Base-by-base conservation (phyloP, 495 filamentous ascomycete species). In the Entonaema liquescens region DNA sequence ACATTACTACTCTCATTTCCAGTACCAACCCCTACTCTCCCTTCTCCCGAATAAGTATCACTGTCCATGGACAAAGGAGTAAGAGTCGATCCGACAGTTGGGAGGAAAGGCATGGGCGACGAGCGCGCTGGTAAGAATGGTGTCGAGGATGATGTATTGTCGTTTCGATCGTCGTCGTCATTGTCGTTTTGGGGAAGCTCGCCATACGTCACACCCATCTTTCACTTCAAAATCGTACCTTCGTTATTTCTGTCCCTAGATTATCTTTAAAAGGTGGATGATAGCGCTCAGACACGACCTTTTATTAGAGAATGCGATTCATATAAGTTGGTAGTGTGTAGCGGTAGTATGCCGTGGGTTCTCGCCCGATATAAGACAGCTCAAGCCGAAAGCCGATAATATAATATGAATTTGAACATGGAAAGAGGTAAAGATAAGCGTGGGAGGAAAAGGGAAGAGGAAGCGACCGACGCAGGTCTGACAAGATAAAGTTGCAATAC, bases 11-110 rank as follows among this genome's bases (percentile, higher is more conserved):
- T 25, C 36, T 54, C 63, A 17, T 21, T 64, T 38, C 56, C 68
- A 28, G 29, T 42, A 26, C 55, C 56, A 31, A 21, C 36, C 5
- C 35, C 44, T 47, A 57, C 25, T 35, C 40, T 31, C 5, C 40
- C 38, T 36, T 53, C 25, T 35, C 40, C 40, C n/a, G 62, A 58
- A 52, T 78, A 79, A 13, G 78, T 71, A 44, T 79, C 71, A 64
- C 74, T 77, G 63, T 79, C 76, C 78, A 83, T 79, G 11, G 82
- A 83, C 49, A 84, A 65, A n/a, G 82, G 82, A 50, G 83, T 83
- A 60, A 81, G 80, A 13, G 78, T 74, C 26, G 79, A 76, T 38
- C 79, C 79, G 58, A 76, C 70, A 44, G 78, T 59, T 13, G 75
- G 69, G 25, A 80, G 72, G 61, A 76, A 79, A 50, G 74, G 70